Evolutionary conservation across 805 yeast genomes (phyloP).

Genomic region (Isabelozyma heimii): DNA sequence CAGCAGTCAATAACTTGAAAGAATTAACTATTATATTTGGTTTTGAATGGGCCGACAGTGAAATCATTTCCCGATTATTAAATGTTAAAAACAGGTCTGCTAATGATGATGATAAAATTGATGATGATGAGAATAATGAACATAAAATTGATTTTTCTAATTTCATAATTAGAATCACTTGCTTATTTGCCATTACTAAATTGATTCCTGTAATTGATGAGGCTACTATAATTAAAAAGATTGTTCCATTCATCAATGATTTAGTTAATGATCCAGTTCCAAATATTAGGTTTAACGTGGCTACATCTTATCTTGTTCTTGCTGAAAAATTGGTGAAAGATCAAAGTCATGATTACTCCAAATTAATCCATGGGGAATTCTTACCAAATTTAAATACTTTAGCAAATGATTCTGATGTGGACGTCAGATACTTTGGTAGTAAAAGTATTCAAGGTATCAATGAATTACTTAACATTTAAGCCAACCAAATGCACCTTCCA

Average conservation of each 20-base stretch:
- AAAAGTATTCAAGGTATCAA: constrained; percentile 46
- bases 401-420: constrained; percentile 73
- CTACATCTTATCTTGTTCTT: constrained; percentile 70
- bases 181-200: constrained; percentile 82
- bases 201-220: constrained; percentile 68
- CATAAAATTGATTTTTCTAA: constrained; percentile 54
- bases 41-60: constrained; percentile 85
- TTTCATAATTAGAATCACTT: constrained; percentile 89
- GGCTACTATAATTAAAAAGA: constrained; percentile 55
- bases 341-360: constrained; percentile 19
- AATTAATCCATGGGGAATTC: constrained; percentile 42
- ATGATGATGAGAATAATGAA: constrained; percentile 17
- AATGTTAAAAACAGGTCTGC: constrained; percentile 14
- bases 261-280: constrained; percentile 83
- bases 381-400: constrained; percentile 65
- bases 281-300: constrained; percentile 92
- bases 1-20: constrained; percentile 83
- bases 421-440: constrained; percentile 82
- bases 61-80: constrained; percentile 76
- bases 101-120: constrained; percentile 18
- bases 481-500: neutral
- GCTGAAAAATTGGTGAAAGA: constrained; percentile 47
- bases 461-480: neutral
- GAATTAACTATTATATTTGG: constrained; percentile 86
- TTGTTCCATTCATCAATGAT: constrained; percentile 76